Percentiles rank a stretch among this genome's conserved stretches.
These are phyloP conservation scores for Petrea volubilis DNA, from an alignment of 257 asterid genomes.

Conservation along the genomic window DNA sequence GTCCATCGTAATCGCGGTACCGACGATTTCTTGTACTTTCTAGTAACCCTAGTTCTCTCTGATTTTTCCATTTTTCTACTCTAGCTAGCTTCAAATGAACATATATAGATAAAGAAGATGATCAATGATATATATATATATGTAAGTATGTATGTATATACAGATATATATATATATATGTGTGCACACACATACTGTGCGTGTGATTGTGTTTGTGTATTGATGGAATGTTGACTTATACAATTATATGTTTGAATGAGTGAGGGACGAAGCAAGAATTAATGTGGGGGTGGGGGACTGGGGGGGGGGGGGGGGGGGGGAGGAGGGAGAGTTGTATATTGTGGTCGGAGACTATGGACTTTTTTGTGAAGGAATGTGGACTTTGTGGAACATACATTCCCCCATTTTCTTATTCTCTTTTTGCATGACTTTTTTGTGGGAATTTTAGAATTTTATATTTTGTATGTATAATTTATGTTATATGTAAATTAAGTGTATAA, in stretches of 20 bases:
- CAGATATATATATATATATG: too few relatives aligned
- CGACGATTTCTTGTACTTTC: constrained; percentile 40
- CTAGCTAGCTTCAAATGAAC: background rate
- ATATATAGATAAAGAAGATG: too few relatives aligned
- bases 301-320: too few relatives aligned
- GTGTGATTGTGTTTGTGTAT: too few relatives aligned
- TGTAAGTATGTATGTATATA: background rate
- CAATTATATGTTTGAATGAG: constrained; percentile 14
- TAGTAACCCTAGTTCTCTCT: constrained; percentile 25
- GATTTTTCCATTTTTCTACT: constrained; percentile 12
- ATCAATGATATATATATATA: background rate
- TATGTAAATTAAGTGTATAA: too few relatives aligned
- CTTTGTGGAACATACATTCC: constrained; percentile 20
- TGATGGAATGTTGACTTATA: background rate
- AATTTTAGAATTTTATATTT: background rate
- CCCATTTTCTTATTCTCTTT: background rate
- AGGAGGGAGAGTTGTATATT: constrained; percentile 13
- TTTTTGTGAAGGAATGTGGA: constrained; percentile 28
- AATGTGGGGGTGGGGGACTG: background rate
- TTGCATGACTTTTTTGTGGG: background rate
- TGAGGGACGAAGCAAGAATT: constrained; percentile 16
- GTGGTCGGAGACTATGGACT: constrained; percentile 45
- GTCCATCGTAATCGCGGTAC: constrained; percentile 49
- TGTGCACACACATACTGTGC: too few relatives aligned
- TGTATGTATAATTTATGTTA: background rate